phyloP scores from a whole-genome alignment of 108 stramenopile species.

The Conticribra weissflogii region DNA sequence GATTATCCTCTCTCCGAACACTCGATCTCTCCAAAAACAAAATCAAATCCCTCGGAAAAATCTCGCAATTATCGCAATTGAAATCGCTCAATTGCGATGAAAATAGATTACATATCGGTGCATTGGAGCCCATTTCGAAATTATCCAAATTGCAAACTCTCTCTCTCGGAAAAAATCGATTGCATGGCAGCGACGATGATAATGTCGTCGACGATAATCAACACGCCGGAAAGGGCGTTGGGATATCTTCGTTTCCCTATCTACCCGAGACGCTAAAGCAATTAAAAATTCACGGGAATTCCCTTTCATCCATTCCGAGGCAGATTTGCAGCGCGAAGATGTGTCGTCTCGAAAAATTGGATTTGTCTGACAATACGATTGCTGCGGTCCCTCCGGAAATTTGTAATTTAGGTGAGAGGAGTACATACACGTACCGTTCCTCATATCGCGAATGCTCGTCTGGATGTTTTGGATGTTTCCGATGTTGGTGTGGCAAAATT shows the following conservation, averaged over 20 bases:
- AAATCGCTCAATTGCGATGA: constrained; percentile 82
- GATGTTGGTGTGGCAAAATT: too few relatives aligned
- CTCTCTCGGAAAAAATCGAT: constrained; percentile 61
- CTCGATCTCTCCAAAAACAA: constrained; percentile 83
- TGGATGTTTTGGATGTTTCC: too few relatives aligned
- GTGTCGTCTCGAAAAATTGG: constrained; percentile 32
- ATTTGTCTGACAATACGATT: constrained; percentile 72
- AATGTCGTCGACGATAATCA: too few relatives aligned
- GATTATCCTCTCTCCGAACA: constrained; percentile 66
- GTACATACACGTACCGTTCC: too few relatives aligned
- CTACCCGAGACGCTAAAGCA: constrained; percentile 69
- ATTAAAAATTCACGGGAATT: constrained; percentile 62
- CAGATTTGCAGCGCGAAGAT: constrained; percentile 16
- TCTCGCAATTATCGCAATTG: constrained; percentile 60
- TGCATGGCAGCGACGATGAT: too few relatives aligned
- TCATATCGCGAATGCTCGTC: too few relatives aligned
- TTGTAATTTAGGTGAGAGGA: constrained; percentile 45
- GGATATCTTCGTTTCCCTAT: constrained; percentile 35
- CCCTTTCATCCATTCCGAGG: constrained; percentile 58
- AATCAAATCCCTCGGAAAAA: constrained; percentile 47
- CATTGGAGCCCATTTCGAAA: constrained; percentile 53
- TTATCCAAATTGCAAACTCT: constrained; percentile 76
- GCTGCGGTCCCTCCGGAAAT: constrained; percentile 68
- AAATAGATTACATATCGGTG: constrained; percentile 59
- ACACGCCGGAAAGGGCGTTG: too few relatives aligned